Conservation (phyloP, 148 eudicot genomes). For the Heliamphora exappendiculata region DNA sequence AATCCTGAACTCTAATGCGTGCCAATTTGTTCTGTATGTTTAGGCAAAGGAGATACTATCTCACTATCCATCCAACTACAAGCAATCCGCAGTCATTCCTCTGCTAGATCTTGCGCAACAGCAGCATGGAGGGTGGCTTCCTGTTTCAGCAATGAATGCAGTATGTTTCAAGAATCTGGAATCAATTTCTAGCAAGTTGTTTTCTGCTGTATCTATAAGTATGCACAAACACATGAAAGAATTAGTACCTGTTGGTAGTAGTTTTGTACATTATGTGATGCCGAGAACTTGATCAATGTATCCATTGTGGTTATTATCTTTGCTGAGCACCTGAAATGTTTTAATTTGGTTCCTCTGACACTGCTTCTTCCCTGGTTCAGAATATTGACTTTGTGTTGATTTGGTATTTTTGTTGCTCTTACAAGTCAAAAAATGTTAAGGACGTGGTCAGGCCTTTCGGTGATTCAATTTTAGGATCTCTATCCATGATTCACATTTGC, state of each 20-base stretch:
- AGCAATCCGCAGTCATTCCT: constrained; percentile 98
- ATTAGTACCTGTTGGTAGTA: too few species aligned
- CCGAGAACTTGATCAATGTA: neutral
- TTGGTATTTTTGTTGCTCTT: neutral
- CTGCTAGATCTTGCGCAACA: constrained; percentile 97
- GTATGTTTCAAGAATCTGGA: constrained; percentile 34
- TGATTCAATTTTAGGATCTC: neutral
- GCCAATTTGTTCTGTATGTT: constrained; percentile 1
- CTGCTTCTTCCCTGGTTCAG: neutral
- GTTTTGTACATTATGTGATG: neutral
- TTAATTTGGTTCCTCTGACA: neutral
- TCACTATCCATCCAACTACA: constrained; percentile 90
- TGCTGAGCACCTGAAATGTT: neutral
- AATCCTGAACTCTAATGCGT: neutral
- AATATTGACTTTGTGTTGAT: neutral
- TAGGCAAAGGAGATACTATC: constrained; percentile 89
- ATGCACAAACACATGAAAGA: neutral
- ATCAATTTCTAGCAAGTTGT: constrained; percentile 4
- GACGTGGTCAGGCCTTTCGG: too few species aligned
- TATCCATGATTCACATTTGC: neutral
- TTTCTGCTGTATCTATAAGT: neutral
- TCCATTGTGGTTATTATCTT: neutral
- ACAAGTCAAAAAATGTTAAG: neutral
- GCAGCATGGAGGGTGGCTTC: constrained; percentile 97
- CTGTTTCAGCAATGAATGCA: constrained; percentile 99